phyloP scores from a whole-genome alignment of 2,329 filamentous ascomycete species.

The Coniella lustricola region DNA sequence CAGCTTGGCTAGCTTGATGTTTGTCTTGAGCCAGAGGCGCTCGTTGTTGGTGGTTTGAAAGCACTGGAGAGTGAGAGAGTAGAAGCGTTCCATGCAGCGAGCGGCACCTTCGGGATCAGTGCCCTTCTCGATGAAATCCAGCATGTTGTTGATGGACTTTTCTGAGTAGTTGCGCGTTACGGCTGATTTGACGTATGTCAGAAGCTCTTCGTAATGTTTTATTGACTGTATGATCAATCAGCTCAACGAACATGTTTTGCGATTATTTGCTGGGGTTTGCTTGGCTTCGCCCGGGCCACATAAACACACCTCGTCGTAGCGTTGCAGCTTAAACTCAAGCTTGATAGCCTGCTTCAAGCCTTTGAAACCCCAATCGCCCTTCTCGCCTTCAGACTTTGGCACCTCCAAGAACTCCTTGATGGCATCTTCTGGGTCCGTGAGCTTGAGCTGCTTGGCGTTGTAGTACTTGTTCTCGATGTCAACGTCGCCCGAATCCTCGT shows the following conservation, averaged over 20 bases:
- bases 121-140: slow-evolving; percentile 96
- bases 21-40: slow-evolving; percentile 94
- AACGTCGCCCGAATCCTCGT: slow-evolving; percentile 80
- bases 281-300: too few species aligned
- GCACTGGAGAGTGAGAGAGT: slow-evolving; percentile 83
- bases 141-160: slow-evolving; percentile 99
- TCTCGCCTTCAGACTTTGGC: slow-evolving; percentile 75
- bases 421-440: slow-evolving; percentile 76
- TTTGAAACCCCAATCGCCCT: slow-evolving; percentile 98
- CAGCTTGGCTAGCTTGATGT: slow-evolving; percentile 89
- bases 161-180: slow-evolving; percentile 98
- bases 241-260: slow-evolving; percentile 14
- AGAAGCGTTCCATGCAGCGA: slow-evolving; percentile 88
- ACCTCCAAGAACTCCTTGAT: slow-evolving; percentile 90
- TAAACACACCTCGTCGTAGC: slow-evolving; percentile 65
- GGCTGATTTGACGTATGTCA: slow-evolving; percentile 94
- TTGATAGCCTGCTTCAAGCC: slow-evolving; percentile 97
- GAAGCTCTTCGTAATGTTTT: slow-evolving; percentile 86
- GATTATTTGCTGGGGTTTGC: neutral
- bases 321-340: slow-evolving; percentile 85
- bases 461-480: slow-evolving; percentile 99
- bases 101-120: slow-evolving; percentile 63
- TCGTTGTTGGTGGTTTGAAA: slow-evolving; percentile 98
- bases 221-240: slow-evolving; percentile 55
- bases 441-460: slow-evolving; percentile 96